These are phyloP conservation scores for Oemleria cerasiformis DNA, from an alignment of 306 rosid genomes.

Conservation along the genomic window DNA sequence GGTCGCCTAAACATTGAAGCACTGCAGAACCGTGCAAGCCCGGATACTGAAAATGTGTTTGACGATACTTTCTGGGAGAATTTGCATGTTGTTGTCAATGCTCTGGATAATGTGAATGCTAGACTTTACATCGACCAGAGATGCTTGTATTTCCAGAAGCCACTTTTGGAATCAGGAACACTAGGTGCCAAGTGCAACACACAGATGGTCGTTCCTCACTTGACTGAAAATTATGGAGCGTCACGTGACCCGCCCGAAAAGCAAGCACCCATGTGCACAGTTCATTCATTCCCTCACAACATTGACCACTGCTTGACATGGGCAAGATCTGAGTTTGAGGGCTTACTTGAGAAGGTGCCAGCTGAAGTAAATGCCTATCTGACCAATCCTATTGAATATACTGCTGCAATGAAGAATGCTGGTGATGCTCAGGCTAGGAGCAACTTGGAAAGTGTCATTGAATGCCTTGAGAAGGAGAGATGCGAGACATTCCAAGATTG, in stretches of 20 bases:
- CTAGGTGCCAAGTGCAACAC: conserved; percentile 31
- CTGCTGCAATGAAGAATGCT: conserved; percentile 24
- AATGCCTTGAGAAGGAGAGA: conserved; percentile 26
- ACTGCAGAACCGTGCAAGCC: conserved; percentile 27
- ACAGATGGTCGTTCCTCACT: conserved; percentile 31
- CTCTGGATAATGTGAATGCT: conserved; percentile 30
- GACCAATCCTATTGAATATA: conserved; percentile 18
- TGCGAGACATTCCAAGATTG: conserved; percentile 26
- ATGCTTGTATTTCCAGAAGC: conserved; percentile 30
- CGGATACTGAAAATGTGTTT: conserved; percentile 23
- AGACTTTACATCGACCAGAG: conserved; percentile 29
- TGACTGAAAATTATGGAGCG: conserved; percentile 28
- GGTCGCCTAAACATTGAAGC: conserved; percentile 17
- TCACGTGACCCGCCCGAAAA: conserved; percentile 28
- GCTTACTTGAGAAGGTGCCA: conserved; percentile 28
- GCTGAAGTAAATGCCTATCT: conserved; percentile 28
- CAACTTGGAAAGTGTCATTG: conserved; percentile 30
- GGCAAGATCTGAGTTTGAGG: conserved; percentile 32
- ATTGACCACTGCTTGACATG: conserved; percentile 32
- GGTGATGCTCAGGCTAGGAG: conserved; percentile 32
- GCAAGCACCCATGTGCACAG: conserved; percentile 32
- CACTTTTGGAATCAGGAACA: conserved; percentile 29
- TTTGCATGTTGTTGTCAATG: conserved; percentile 27
- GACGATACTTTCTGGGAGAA: conserved; percentile 30
- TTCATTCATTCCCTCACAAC: conserved; percentile 32